These are phyloP conservation scores for Hyparrhenia diplandra DNA, from an alignment of 176 grass and related monocot genomes.

Conservation along the genomic window DNA sequence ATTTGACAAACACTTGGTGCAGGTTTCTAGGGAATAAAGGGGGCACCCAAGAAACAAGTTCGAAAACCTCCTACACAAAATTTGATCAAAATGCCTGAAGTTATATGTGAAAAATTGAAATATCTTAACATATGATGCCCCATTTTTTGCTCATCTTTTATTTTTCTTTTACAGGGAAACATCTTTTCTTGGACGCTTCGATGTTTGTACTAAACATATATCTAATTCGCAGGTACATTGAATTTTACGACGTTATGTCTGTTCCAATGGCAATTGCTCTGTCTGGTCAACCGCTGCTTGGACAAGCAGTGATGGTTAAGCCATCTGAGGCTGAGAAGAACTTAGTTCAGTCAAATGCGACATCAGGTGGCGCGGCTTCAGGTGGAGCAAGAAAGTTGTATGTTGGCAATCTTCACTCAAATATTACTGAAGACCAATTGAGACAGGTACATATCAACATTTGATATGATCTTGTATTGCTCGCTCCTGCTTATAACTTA, in stretches of 20 bases:
- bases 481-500: background rate
- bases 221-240: constrained; percentile 79
- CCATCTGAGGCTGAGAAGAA: constrained; percentile 99
- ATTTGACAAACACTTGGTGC: constrained; percentile 59
- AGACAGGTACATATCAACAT: constrained; percentile 80
- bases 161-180: constrained; percentile 27
- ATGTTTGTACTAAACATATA: constrained; percentile 25
- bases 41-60: constrained; percentile 52
- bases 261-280: constrained; percentile 99
- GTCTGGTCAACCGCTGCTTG: constrained; percentile 71
- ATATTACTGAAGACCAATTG: constrained; percentile 90
- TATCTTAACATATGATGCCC: constrained; percentile 61
- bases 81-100: constrained; percentile 40
- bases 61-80: constrained; percentile 34
- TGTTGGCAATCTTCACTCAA: constrained; percentile 95
- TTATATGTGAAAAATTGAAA: constrained; percentile 35
- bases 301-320: constrained; percentile 95
- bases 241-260: constrained; percentile 98
- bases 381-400: constrained; percentile 89
- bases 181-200: background rate
- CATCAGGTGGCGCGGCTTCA: constrained; percentile 61
- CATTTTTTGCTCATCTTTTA: constrained; percentile 24
- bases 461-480: constrained; percentile 1
- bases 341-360: constrained; percentile 71
- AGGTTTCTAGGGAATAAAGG: constrained; percentile 54